Percentiles rank a stretch among this genome's conserved stretches.
phyloP scores from a whole-genome alignment of 805 yeast genomes.

The Isabelozyma rhagii region DNA sequence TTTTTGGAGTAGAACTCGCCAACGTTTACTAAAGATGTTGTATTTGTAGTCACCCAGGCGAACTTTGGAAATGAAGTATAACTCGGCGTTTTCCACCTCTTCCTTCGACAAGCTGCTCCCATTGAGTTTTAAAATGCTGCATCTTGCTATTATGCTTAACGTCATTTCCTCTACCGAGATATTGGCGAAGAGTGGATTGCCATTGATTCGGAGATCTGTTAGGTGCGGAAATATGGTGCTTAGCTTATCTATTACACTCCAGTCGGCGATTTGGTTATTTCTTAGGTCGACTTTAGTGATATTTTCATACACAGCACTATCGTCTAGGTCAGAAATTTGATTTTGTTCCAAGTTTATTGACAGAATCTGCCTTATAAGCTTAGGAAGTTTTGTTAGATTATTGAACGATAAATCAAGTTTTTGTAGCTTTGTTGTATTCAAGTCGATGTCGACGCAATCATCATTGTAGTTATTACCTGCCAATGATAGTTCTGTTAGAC shows the following conservation, averaged over 20 bases:
- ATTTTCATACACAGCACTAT: neutral
- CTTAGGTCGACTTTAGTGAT: slow-evolving; percentile 46
- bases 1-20: slow-evolving; percentile 39
- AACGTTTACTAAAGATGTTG: slow-evolving; percentile 23
- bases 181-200: slow-evolving; percentile 47
- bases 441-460: slow-evolving; percentile 8
- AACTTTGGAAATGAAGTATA: slow-evolving; percentile 59
- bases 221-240: slow-evolving; percentile 38
- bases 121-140: slow-evolving; percentile 40
- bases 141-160: slow-evolving; percentile 46
- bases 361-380: slow-evolving; percentile 8
- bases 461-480: slow-evolving; percentile 32
- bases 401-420: slow-evolving; percentile 42
- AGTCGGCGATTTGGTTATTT: slow-evolving; percentile 42
- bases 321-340: slow-evolving; percentile 13
- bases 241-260: slow-evolving; percentile 46
- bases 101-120: slow-evolving; percentile 49
- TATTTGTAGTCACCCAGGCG: slow-evolving; percentile 17
- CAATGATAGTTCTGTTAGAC: slow-evolving; percentile 26
- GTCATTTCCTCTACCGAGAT: slow-evolving; percentile 29
- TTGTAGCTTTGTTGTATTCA: slow-evolving; percentile 4
- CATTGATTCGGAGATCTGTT: slow-evolving; percentile 43
- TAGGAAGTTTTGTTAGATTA: slow-evolving; percentile 27
- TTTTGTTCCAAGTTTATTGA: slow-evolving; percentile 38
- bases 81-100: slow-evolving; percentile 63